These are phyloP conservation scores for Pleurotus ostreatus DNA, from an alignment of 768 basidiomycete genomes.

Conservation along the genomic window DNA sequence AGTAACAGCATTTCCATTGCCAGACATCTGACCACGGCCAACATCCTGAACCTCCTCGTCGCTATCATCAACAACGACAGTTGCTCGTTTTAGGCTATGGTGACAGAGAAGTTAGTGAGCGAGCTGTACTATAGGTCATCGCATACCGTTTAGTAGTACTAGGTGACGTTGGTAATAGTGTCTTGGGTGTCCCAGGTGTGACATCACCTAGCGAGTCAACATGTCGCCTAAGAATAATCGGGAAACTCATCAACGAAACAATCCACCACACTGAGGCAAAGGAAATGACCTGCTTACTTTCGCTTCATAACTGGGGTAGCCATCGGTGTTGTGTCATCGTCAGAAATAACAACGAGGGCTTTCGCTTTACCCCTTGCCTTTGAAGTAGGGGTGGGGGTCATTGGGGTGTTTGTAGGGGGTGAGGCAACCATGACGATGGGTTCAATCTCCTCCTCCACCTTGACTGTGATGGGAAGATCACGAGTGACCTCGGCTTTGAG, in stretches of 20 bases:
- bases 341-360: not conserved
- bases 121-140: not conserved
- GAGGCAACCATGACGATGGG: not conserved
- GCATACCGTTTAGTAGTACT: not conserved
- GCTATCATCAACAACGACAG: too few relatives aligned
- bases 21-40: too few relatives aligned
- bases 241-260: not conserved
- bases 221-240: not conserved
- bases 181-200: not conserved
- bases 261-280: not conserved
- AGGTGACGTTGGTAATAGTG: not conserved
- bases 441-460: not conserved
- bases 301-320: not conserved
- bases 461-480: not conserved
- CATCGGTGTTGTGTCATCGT: not conserved
- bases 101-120: not conserved
- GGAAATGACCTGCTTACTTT: not conserved
- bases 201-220: not conserved
- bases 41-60: too few relatives aligned
- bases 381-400: too few relatives aligned
- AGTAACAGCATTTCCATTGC: too few relatives aligned
- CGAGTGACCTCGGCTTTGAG: not conserved
- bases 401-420: not conserved
- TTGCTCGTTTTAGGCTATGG: not conserved
- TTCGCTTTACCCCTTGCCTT: too few relatives aligned